Evolutionary conservation across 225 moss, liverwort and hornwort species (phyloP), one percentile per base, ranked within the genome.

Genomic region (Sphagnum tenellum): DNA sequence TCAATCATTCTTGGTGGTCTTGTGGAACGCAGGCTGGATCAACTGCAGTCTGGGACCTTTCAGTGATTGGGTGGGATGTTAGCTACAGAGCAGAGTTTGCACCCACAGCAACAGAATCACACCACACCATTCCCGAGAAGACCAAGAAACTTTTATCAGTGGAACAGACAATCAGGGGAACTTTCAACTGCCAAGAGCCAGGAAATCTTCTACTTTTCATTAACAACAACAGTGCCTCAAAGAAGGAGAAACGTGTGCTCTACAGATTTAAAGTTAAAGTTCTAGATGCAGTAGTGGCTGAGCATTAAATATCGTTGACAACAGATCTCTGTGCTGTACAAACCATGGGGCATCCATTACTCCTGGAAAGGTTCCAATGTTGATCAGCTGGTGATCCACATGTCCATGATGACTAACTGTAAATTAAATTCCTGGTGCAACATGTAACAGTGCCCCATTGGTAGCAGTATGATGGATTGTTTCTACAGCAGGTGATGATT

Each of bases 21-120:
- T 29, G 29, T 29, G 29, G 29, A 29, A 29, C 29, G 1, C 72
- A 80, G 80, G 64, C 4, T 12, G 67, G 59, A 2, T 56, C 61
- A 53, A 75, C 77, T 2, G 59, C 70, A 2, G 44, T 78, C 8
- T 85, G 81, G 80, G 84, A 85, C 9, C 55, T 85, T 44, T 11
- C 75, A 5, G 84, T 78, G 47, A 70, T 70, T 7, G 78, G 78
- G 7, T 75, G 75, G 62, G 84, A 85, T 3, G 69, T 81, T 10
- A 64, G n/a, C 8, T 85, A 85, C 67, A 67, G 59, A 12, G 84
- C 78, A n/a, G 75, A 85, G 65, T 85, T 69, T 56, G 68, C 74
- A 3, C 75, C 84, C 0, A 68, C 52, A 29, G 69, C 75, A 5
- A 72, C 74, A 57, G 71, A 69, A 44, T 8, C 58, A 3, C 78